Evolutionary conservation across 202 grass and related monocot species (phyloP), one percentile per base, ranked within the genome.

Genomic region (Bolboschoenoplectus hybrid): DNA sequence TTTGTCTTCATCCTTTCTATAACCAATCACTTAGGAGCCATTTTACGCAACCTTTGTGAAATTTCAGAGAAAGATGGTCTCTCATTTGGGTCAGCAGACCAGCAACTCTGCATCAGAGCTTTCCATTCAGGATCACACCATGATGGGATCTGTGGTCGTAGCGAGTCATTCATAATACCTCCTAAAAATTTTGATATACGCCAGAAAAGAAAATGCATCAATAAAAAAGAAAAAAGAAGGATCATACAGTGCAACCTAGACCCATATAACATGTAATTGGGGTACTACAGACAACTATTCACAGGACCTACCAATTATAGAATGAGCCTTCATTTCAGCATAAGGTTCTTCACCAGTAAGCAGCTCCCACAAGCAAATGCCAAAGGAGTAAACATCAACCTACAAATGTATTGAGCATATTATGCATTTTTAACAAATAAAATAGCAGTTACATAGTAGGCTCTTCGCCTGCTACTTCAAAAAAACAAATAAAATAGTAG

Each of bases 71-170:
- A 98, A 67, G 93, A 94, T 2, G 93, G 95, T 85, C 95, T 93
- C 43, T 85, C 87, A 19, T 87, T 49, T 86, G 93, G 91, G 88
- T 98, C 96, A 82, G 84, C 71, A 46, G 88, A 87, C 96, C 96
- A 98, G 74, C 96, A 91, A 77, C 84, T 88, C 89, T 95, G 89
- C 95, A 95, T 98, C 87, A 98, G 70, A 58, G 78, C 87, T 81
- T 92, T 95, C 95, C 93, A 98, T 88, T 98, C 96, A 93, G 96
- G 96, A 90, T 98, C 96, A 86, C 93, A 98, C 96, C 96, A 98
- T 1, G 91, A 69, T 57, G 96, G 93, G 65, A 94, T 92, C 82
- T 93, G 87, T 88, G 96, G 96, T 64, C 93, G 89, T 69, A 95
- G 78, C 53, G 90, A 80, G 89, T 95, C 87, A 74, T 94, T 94